These are phyloP conservation scores for Diospyros lotus DNA, from an alignment of 148 eudicot species.

Conservation along the genomic window DNA sequence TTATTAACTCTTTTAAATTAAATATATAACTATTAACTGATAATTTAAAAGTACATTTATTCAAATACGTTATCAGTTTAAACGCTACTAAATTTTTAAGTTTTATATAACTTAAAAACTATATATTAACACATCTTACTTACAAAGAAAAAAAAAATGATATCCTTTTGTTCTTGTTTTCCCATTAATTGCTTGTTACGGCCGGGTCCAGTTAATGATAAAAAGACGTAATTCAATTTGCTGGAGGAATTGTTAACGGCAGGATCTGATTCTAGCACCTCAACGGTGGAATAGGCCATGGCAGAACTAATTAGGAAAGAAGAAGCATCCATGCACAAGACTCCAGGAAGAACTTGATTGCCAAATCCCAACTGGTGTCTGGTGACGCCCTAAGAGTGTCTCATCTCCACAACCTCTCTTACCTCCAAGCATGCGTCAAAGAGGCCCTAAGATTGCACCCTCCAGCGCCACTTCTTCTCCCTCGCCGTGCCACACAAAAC, in stretches of 20 bases:
- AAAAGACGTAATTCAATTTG: no score
- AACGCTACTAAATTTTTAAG: no score
- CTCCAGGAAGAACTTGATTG: slow-evolving; percentile 11
- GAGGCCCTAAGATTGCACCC: slow-evolving; percentile 21
- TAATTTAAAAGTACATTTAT: no score
- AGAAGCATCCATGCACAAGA: background rate
- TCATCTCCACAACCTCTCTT: slow-evolving; percentile 20
- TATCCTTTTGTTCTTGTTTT: no score
- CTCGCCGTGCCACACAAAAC: slow-evolving; percentile 12
- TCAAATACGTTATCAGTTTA: no score
- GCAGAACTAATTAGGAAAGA: slow-evolving; percentile 17
- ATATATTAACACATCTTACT: no score
- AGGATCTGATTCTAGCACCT: slow-evolving; percentile 19
- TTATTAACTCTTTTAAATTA: no score
- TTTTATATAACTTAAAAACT: no score
- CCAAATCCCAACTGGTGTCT: background rate
- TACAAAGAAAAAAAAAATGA: no score
- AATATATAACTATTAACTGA: no score
- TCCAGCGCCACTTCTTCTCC: slow-evolving; percentile 16
- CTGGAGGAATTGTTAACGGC: slow-evolving; percentile 24
- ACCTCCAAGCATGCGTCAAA: slow-evolving; percentile 24
- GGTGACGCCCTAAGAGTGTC: background rate
- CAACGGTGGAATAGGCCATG: slow-evolving; percentile 23
- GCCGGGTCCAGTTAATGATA: no score
- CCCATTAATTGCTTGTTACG: no score